phyloP scores from a whole-genome alignment of 2,329 filamentous ascomycete genomes.

The Ramularia endophylla region DNA sequence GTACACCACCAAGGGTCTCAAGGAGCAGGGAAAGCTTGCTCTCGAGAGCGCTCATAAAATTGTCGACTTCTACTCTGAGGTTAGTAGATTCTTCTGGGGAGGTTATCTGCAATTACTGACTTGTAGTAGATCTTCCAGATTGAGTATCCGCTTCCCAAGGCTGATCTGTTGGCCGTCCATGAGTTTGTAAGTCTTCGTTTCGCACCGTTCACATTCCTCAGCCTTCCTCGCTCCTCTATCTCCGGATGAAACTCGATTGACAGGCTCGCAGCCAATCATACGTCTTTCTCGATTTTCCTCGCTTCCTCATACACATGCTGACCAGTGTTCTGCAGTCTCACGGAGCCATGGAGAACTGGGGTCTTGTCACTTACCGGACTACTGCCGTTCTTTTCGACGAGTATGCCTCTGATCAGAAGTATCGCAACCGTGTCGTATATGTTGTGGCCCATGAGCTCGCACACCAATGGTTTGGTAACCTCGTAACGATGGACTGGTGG shows the following conservation, averaged over 20 bases:
- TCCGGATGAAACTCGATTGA: slow-evolving; percentile 12
- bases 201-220: background rate
- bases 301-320: slow-evolving; percentile 26
- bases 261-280: slow-evolving; percentile 36
- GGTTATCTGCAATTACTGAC: slow-evolving; percentile 8
- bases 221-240: background rate
- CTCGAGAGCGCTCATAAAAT: slow-evolving; percentile 87
- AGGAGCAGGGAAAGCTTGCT: slow-evolving; percentile 85
- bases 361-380: slow-evolving; percentile 84
- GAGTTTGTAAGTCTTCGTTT: slow-evolving; percentile 65
- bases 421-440: slow-evolving; percentile 91
- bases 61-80: slow-evolving; percentile 92
- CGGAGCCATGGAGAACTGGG: slow-evolving; percentile 95
- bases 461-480: slow-evolving; percentile 93
- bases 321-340: slow-evolving; percentile 47
- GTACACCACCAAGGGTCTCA: slow-evolving; percentile 91
- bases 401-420: slow-evolving; percentile 79
- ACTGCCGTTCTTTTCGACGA: slow-evolving; percentile 97
- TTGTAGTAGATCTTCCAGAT: slow-evolving; percentile 65
- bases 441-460: slow-evolving; percentile 97
- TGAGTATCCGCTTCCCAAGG: slow-evolving; percentile 89
- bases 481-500: slow-evolving; percentile 95
- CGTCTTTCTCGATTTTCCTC: slow-evolving; percentile 23
- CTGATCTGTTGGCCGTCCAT: slow-evolving; percentile 83
- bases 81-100: slow-evolving; percentile 13